These are phyloP conservation scores for Fusarium pseudonygamai DNA, from an alignment of 2,329 filamentous ascomycete species.

Conservation along the genomic window DNA sequence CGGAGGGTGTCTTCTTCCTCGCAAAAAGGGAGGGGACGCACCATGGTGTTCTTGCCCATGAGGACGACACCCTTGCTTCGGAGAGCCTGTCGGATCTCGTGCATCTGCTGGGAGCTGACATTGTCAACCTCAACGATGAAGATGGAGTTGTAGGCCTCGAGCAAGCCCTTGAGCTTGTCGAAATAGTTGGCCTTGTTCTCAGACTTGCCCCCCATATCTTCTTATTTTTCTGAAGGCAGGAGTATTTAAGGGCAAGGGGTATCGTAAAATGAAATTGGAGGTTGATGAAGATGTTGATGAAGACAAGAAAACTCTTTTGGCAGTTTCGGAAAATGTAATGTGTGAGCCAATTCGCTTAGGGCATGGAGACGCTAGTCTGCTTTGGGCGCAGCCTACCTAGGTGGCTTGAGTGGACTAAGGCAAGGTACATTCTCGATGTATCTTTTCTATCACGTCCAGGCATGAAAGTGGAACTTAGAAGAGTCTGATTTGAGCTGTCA, in stretches of 20 bases:
- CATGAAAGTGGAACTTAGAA: conserved; percentile 22
- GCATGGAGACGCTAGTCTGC: conserved; percentile 46
- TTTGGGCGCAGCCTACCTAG: conserved; percentile 1
- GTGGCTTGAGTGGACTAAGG: conserved; percentile 5
- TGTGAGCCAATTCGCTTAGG: conserved; percentile 52
- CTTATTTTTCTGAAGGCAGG: conserved; percentile 90
- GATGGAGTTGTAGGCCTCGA: conserved; percentile 96
- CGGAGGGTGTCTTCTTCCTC: neutral
- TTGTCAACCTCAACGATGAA: conserved; percentile 99
- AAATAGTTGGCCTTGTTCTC: conserved; percentile 94
- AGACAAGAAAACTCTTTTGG: conserved; percentile 5
- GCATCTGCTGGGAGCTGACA: conserved; percentile 99
- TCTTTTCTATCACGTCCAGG: conserved; percentile 21
- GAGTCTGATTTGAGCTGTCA: conserved; percentile 29
- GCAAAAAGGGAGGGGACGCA: conserved; percentile 52
- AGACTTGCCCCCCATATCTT: conserved; percentile 99
- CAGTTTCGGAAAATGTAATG: conserved; percentile 39
- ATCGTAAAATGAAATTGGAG: conserved; percentile 40
- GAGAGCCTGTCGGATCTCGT: conserved; percentile 96
- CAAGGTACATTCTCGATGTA: conserved; percentile 47
- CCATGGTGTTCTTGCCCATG: conserved; percentile 99
- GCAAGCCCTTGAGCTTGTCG: conserved; percentile 98
- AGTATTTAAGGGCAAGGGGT: conserved; percentile 88
- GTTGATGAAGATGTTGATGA: conserved; percentile 33
- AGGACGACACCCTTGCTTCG: conserved; percentile 93